These are phyloP conservation scores for Fusarium sarcochroum DNA, from an alignment of 2,329 filamentous ascomycete species.

Conservation along the genomic window DNA sequence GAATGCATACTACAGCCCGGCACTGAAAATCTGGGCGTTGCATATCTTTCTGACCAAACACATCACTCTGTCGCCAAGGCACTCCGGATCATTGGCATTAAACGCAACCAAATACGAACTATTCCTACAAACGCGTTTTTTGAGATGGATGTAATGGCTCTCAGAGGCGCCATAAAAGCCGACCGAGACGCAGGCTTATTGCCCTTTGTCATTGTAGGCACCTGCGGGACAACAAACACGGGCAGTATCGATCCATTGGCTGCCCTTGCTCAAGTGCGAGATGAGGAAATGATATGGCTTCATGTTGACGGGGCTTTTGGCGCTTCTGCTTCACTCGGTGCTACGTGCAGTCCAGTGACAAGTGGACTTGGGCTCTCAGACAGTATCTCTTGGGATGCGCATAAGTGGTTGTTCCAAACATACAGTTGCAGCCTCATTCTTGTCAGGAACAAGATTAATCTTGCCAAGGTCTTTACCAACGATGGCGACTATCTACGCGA, in stretches of 20 bases:
- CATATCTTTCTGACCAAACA: conserved; percentile 21
- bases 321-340: conserved; percentile 5
- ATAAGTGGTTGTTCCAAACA: conserved; percentile 25
- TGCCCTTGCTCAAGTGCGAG: neutral
- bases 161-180: neutral
- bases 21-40: conserved; percentile 1
- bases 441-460: neutral
- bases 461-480: conserved; percentile 15
- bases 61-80: conserved; percentile 23
- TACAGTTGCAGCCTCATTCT: conserved; percentile 25
- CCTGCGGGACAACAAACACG: conserved; percentile 24
- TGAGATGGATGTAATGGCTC: neutral
- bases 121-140: neutral
- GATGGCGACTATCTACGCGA: conserved; percentile 24
- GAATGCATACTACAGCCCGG: conserved; percentile 6
- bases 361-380: conserved; percentile 14
- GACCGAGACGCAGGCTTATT: conserved; percentile 5
- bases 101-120: neutral
- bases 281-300: conserved; percentile 19
- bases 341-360: neutral
- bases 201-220: conserved; percentile 12
- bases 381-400: conserved; percentile 28
- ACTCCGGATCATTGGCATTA: conserved; percentile 6
- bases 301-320: conserved; percentile 25
- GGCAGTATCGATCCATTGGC: conserved; percentile 9